A percentile compares a stretch with the other conserved stretches of the same genome.
Evolutionary conservation across 495 filamentous ascomycete species (phyloP).

Genomic region (Trichoderma gamsii): DNA sequence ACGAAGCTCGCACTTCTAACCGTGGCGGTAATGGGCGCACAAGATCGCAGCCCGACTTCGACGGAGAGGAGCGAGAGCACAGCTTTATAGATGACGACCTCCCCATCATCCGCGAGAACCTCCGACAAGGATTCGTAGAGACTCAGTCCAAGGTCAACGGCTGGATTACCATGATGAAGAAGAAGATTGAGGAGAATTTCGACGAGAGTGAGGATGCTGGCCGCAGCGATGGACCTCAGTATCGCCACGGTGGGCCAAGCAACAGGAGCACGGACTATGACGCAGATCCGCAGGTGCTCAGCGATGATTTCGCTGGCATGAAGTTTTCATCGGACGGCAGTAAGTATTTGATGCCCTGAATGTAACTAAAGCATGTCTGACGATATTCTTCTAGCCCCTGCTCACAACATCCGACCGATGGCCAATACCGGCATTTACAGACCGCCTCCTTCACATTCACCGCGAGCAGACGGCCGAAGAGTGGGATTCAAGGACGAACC

Average conservation of each 20-base stretch:
- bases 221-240: slow-evolving; percentile 20
- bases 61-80: slow-evolving; percentile 50
- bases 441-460: slow-evolving; percentile 53
- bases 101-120: slow-evolving; percentile 85
- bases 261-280: slow-evolving; percentile 80
- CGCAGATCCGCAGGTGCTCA: slow-evolving; percentile 84
- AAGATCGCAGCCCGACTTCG: slow-evolving; percentile 42
- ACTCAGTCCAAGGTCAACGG: slow-evolving; percentile 89
- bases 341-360: slow-evolving; percentile 43
- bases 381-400: slow-evolving; percentile 22
- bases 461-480: slow-evolving; percentile 52
- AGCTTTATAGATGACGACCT: slow-evolving; percentile 96
- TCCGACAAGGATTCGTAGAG: slow-evolving; percentile 90
- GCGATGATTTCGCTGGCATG: slow-evolving; percentile 86
- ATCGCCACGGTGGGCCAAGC: slow-evolving; percentile 34
- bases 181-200: slow-evolving; percentile 83
- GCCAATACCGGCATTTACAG: slow-evolving; percentile 75
- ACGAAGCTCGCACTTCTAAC: slow-evolving; percentile 46
- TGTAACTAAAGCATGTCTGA: slow-evolving; percentile 16
- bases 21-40: slow-evolving; percentile 31
- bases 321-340: slow-evolving; percentile 67
- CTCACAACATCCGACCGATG: slow-evolving; percentile 50
- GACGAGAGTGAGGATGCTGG: slow-evolving; percentile 28
- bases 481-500: slow-evolving; percentile 71
- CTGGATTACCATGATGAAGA: slow-evolving; percentile 86